phyloP scores from a whole-genome alignment of 1,284 basidiomycete species.

The Apiotrichum mycotoxinovorans region DNA sequence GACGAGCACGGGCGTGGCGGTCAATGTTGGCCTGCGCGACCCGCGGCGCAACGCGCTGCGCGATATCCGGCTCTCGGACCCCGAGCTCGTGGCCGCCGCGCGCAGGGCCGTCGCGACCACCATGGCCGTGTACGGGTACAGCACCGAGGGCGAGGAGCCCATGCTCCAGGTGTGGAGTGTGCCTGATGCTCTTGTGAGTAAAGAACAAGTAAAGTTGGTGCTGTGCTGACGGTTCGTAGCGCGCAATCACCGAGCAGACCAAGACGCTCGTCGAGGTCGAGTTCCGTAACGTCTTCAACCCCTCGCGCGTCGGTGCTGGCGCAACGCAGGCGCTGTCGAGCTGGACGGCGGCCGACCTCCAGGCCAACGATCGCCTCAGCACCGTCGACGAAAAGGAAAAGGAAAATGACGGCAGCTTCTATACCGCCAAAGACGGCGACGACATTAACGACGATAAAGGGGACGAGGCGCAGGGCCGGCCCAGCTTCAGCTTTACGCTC shows the following conservation, averaged over 20 bases:
- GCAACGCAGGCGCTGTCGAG: neutral
- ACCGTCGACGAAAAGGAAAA: neutral
- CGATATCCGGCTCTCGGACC: slow-evolving; percentile 15
- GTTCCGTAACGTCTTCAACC: slow-evolving; percentile 34
- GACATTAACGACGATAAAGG: neutral
- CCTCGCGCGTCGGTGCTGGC: neutral
- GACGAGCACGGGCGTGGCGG: slow-evolving; percentile 8
- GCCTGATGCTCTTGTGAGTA: slow-evolving; percentile 37
- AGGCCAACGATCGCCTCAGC: neutral
- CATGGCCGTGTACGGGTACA: slow-evolving; percentile 32
- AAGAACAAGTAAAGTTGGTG: too few species aligned
- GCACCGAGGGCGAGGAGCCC: slow-evolving; percentile 18
- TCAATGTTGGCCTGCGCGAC: neutral
- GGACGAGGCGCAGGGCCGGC: neutral
- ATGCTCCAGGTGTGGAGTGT: slow-evolving; percentile 33
- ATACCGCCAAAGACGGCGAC: slow-evolving; percentile 5
- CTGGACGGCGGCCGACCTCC: neutral
- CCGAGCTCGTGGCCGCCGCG: slow-evolving; percentile 10
- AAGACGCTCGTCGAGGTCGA: slow-evolving; percentile 38
- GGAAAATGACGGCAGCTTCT: slow-evolving; percentile 3
- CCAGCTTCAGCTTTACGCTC: neutral
- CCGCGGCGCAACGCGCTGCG: slow-evolving; percentile 7
- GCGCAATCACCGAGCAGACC: slow-evolving; percentile 35
- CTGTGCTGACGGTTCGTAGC: slow-evolving; percentile 16
- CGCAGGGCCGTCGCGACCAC: slow-evolving; percentile 22